Conservation (phyloP, 2,329 filamentous ascomycete species). For the Diaporthe sp. region DNA sequence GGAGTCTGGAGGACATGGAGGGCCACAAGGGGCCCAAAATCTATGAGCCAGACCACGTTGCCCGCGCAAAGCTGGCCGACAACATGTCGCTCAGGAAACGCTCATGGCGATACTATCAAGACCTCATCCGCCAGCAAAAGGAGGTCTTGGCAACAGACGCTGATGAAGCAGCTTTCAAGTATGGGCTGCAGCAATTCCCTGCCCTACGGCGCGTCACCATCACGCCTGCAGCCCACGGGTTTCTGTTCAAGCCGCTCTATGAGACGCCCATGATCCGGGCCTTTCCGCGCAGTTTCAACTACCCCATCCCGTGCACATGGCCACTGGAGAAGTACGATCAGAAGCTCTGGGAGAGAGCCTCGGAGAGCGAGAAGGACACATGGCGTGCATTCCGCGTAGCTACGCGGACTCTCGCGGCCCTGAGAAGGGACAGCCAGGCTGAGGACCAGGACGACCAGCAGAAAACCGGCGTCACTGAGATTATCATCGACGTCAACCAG, state of each 20-base stretch:
- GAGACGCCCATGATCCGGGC: slow-evolving; percentile 57
- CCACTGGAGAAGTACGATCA: slow-evolving; percentile 25
- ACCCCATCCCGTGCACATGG: slow-evolving; percentile 52
- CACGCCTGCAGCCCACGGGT: slow-evolving; percentile 55
- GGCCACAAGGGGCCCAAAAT: not conserved
- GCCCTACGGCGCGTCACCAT: slow-evolving; percentile 52
- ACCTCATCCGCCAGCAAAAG: slow-evolving; percentile 50
- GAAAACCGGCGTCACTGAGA: slow-evolving; percentile 46
- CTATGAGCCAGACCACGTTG: not conserved
- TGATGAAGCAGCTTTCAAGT: slow-evolving; percentile 45
- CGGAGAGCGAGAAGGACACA: slow-evolving; percentile 20
- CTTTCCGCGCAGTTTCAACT: slow-evolving; percentile 54
- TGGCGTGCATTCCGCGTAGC: slow-evolving; percentile 51
- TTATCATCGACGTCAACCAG: slow-evolving; percentile 49
- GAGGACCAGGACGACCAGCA: slow-evolving; percentile 38
- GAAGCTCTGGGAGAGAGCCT: slow-evolving; percentile 23
- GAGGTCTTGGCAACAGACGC: slow-evolving; percentile 44
- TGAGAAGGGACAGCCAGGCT: not conserved
- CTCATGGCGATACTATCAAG: slow-evolving; percentile 47
- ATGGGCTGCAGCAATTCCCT: slow-evolving; percentile 46
- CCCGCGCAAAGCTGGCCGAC: slow-evolving; percentile 23
- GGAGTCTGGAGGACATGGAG: not conserved
- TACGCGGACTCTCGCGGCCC: slow-evolving; percentile 43
- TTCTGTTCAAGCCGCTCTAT: slow-evolving; percentile 51
- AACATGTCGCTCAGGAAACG: slow-evolving; percentile 18